Evolutionary conservation across 352 stramenopile genomes (phyloP), one percentile per base, ranked within the genome.

Genomic region (Globisporangium sylvaticum): DNA sequence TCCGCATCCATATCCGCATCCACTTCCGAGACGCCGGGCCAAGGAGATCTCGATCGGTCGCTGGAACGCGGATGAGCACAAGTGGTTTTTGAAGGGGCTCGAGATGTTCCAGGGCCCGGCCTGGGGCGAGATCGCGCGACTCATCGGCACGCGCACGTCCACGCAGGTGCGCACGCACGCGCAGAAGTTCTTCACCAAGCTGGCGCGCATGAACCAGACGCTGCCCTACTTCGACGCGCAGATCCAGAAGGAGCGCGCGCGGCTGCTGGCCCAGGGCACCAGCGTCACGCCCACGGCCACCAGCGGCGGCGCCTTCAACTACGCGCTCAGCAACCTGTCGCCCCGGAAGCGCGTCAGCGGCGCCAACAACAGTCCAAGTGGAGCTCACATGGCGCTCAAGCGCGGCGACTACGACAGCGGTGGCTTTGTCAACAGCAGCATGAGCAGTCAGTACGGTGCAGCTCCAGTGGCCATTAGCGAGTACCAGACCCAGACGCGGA

Each of bases 151-250:
- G 37, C 81, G 88, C 59, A 95, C 87, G 25, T 91, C 88, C 29
- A 92, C 89, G 12, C 88, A 96, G 65, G 87, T 94, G 62, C 87
- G 88, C 14, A 94, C 86, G 4, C 88, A 96, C 67, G 88, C 88
- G 22, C 88, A 96, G 66, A 96, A 96, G 74, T 96, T 94, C 73
- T 96, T 96, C 68, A 91, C 84, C 50, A 95, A 94, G 69, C 72
- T 96, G 50, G 85, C 84, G 42, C 77, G 82, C n/a, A 74, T 81
- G 39, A 88, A 89, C 65, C 81, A 90, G 63, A 84, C 79, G 55
- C 76, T 93, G 65, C 83, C 84, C 39, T 82, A 90, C 69, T 93
- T 93, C 62, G 84, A 90, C 62, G 74, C 57, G 62, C 81, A 93
- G 74, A 93, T 93, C 67, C 70, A 88, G 58, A 86, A 84, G 64